Base-by-base conservation (phyloP, 768 basidiomycete species). In the Dacryopinax primogenitus region DNA sequence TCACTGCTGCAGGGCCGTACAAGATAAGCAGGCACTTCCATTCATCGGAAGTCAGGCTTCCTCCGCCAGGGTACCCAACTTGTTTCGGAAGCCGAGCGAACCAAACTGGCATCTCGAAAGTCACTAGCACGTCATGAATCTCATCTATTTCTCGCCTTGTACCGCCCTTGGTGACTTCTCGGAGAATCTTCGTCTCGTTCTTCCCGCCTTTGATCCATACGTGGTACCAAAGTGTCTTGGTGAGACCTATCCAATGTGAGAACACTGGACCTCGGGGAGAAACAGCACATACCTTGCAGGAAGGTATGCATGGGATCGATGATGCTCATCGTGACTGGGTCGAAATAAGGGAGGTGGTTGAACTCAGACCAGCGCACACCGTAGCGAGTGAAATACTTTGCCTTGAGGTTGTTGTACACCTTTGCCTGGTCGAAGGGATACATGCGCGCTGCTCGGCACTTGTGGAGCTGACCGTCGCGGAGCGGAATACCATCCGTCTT, bases 271-370 rank as follows among this genome's bases (percentile, higher is more conserved):
- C 13, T 9, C 7, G 11, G 15, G 36, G 4, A 13, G 36, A 23
- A 64, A 45, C 18, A 23, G 16, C 51, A 62, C 68, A 15, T 63
- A 71, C 75, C 72, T 2, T 74, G 69, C n/a, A 74, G 71, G 1
- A 76, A 47, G 33, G 73, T 76, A 62, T 76, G 73, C 75, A 76
- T 76, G 0, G 72, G 75, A 63, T 75, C 75, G 12, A 76, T 70
- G 0, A 75, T 69, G 7, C 71, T 68, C 68, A 74, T 71, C 1
- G 64, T 45, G 18, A 68, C 65, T 1, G 72, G 35, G 64, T 76
- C 63, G 33, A 76, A 76, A 63, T 76, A 76, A 0, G 73, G 72
- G 0, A 76, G 67, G 1, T 68, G 63, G 21, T 68, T 66, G 0
- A 76, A 64, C 64, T 76, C 70, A 2, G 67, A 67, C 69, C 71